Evolutionary conservation across 371 early-diverging fungal genomes (phyloP), one percentile per base, ranked within the genome.

Genomic region (Mucor lusitanicus): DNA sequence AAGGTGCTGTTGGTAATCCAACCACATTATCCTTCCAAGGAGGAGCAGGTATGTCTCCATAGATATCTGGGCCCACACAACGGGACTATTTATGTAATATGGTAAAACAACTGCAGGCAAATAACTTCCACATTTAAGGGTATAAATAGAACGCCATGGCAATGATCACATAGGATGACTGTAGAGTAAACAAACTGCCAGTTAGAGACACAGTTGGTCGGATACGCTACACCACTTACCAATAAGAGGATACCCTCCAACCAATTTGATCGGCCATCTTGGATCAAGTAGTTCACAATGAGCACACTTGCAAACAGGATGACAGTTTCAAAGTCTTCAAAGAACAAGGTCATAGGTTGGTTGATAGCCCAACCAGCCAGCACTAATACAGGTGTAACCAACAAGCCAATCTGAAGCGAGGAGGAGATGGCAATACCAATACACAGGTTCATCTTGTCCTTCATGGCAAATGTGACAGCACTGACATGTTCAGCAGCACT

Each of bases 371-470:
- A 97, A 3, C 97, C 96, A 12, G 91, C 74, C 59, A 97, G 83
- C 44, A 95, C 95, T 55, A 93, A 76, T 21, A 95, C 71, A 4
- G 97, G 98, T 12, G 93, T 91, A 13, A 95, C 95, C 44, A 96
- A 87, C 42, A 97, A 82, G 3, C 95, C 93, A 64, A 97, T 94
- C 78, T 97, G 96, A 77, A 95, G 89, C 32, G 91, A 91, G 6
- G 94, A 93, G 1, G 96, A 96, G 13, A 96, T 76, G 21, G 97
- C 95, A 64, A 97, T 91, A 25, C 92, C 90, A 57, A 97, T 85
- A 17, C 91, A 86, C 54, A 94, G 76, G 63, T 97, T 94, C 94
- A 97, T 95, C 81, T 96, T 95, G 85, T 96, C 87, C 68, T 92
- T 88, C 76, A 92, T 85, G 1, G 97, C 94, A 40, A 91, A 88